These are phyloP conservation scores for Mortierella sp. DNA, from an alignment of 371 early-diverging fungal species.

Conservation along the genomic window DNA sequence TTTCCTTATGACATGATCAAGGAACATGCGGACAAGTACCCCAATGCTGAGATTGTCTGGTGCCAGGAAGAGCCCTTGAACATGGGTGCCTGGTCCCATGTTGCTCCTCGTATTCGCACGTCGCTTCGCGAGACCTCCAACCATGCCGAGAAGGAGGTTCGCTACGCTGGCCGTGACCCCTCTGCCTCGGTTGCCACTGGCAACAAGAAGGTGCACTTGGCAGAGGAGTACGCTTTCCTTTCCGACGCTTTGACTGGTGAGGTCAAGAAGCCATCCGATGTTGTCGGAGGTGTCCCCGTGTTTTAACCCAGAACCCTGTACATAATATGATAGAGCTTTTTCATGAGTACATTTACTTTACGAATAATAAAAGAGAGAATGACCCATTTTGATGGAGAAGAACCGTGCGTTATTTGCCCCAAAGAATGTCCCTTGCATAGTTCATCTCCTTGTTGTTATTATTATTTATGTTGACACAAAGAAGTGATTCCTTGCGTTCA, in stretches of 20 bases:
- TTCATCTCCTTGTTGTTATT: background rate
- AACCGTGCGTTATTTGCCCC: background rate
- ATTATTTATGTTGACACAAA: background rate
- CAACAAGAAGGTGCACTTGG: conserved; percentile 95
- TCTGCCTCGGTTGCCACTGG: conserved; percentile 97
- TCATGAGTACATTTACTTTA: too few relatives aligned
- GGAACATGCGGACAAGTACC: conserved; percentile 90
- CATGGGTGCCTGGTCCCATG: conserved; percentile 92
- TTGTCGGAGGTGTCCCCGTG: conserved; percentile 78
- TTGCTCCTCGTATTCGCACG: conserved; percentile 89
- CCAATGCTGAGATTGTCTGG: conserved; percentile 92
- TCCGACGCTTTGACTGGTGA: conserved; percentile 88
- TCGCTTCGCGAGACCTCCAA: conserved; percentile 77
- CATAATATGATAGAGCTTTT: background rate
- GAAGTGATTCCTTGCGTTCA: background rate
- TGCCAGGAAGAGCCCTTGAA: conserved; percentile 97
- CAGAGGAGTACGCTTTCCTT: conserved; percentile 90
- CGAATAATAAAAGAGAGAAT: too few relatives aligned
- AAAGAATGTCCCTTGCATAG: background rate
- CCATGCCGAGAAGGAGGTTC: conserved; percentile 77
- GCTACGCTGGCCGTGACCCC: conserved; percentile 93
- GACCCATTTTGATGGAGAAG: too few relatives aligned
- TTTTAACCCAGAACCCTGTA: conserved; percentile 43
- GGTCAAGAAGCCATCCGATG: conserved; percentile 71
- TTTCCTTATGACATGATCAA: conserved; percentile 96